Percentiles rank a stretch among this genome's conserved stretches.
Evolutionary conservation across 2,329 filamentous ascomycete genomes (phyloP).

Genomic region (Hirsutella minnesotensis): DNA sequence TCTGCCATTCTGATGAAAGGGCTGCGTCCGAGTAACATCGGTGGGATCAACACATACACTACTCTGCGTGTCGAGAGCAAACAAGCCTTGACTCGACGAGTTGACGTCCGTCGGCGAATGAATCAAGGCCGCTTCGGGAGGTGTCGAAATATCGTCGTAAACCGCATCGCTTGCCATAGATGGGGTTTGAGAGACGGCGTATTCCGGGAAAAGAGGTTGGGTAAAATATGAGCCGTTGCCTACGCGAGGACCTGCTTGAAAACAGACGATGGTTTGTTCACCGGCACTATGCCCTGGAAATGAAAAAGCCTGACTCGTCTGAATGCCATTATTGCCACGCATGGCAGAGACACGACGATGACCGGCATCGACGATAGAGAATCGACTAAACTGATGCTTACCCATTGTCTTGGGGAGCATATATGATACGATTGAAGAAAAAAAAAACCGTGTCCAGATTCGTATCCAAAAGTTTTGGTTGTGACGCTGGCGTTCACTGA

Average conservation of each 20-base stretch:
- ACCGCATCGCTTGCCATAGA: slow-evolving; percentile 4
- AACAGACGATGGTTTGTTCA: not conserved
- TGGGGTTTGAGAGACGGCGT: slow-evolving; percentile 2
- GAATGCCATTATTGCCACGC: too few relatives aligned
- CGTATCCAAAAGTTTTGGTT: too few relatives aligned
- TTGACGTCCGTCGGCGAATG: not conserved
- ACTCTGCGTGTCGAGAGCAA: not conserved
- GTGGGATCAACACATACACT: not conserved
- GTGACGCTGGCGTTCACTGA: too few relatives aligned
- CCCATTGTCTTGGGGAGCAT: too few relatives aligned
- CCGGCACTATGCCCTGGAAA: too few relatives aligned
- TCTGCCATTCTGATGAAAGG: not conserved
- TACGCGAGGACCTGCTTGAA: not conserved
- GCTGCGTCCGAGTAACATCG: not conserved
- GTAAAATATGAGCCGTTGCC: not conserved
- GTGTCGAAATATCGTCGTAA: slow-evolving; percentile 1
- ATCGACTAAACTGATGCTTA: too few relatives aligned
- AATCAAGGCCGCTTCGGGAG: not conserved
- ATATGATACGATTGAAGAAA: too few relatives aligned
- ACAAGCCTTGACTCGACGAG: not conserved
- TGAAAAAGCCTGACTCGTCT: too few relatives aligned
- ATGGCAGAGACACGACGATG: not conserved
- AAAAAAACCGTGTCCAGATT: too few relatives aligned
- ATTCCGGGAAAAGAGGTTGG: slow-evolving; percentile 1
- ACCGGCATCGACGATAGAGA: too few relatives aligned